These are phyloP conservation scores for Camelina neglecta DNA, from an alignment of 345 rosid species.

Conservation along the genomic window DNA sequence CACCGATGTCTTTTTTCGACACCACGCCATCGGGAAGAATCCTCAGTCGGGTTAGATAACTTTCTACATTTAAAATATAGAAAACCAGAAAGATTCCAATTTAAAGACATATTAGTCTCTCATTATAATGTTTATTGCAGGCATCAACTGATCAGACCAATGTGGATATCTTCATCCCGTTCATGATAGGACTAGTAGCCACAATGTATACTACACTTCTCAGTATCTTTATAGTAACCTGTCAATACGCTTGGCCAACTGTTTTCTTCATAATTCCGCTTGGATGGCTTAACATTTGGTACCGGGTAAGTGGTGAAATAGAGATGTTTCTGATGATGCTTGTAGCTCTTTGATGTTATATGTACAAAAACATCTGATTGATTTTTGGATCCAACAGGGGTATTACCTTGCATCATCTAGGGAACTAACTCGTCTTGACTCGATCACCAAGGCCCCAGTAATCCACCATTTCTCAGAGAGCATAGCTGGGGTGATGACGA, in stretches of 20 bases:
- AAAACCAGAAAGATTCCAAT: neutral
- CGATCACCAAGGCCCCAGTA: constrained; percentile 96
- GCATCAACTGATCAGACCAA: constrained; percentile 94
- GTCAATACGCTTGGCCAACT: constrained; percentile 97
- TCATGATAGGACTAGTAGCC: constrained; percentile 58
- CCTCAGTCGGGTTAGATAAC: constrained; percentile 73
- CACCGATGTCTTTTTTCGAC: constrained; percentile 97
- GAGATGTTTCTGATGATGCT: neutral
- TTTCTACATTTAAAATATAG: neutral
- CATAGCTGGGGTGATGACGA: constrained; percentile 89
- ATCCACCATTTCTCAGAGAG: constrained; percentile 98
- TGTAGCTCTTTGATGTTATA: neutral
- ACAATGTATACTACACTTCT: constrained; percentile 75
- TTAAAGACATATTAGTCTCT: neutral
- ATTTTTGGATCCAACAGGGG: constrained; percentile 53
- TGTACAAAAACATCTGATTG: neutral
- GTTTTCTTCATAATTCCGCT: constrained; percentile 80
- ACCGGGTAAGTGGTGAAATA: constrained; percentile 58
- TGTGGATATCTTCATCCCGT: constrained; percentile 80
- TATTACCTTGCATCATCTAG: constrained; percentile 88
- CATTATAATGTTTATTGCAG: constrained; percentile 49
- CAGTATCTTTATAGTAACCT: constrained; percentile 81
- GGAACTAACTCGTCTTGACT: constrained; percentile 92
- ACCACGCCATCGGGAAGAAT: constrained; percentile 98
- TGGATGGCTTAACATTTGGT: constrained; percentile 87